Evolutionary conservation across 1,139 yeast genomes (phyloP).

Genomic region (Suhomyces terraborum): DNA sequence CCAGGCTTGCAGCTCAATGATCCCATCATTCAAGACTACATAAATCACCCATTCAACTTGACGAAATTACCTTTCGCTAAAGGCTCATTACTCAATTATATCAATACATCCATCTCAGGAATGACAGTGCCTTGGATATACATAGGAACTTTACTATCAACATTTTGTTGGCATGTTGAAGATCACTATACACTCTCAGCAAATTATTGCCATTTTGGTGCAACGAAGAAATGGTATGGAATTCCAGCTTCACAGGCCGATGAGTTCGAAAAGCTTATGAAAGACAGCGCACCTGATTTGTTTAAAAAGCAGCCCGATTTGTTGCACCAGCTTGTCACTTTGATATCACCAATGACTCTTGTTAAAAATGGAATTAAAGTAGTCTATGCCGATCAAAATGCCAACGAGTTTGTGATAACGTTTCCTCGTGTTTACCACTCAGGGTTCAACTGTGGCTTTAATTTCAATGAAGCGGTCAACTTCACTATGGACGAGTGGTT

Average conservation of each 20-base stretch:
- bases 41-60: slow-evolving; percentile 65
- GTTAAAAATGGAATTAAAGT: slow-evolving; percentile 57
- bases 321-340: slow-evolving; percentile 81
- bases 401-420: slow-evolving; percentile 76
- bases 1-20: slow-evolving; percentile 27
- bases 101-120: slow-evolving; percentile 67
- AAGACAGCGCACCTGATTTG: slow-evolving; percentile 71
- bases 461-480: slow-evolving; percentile 79
- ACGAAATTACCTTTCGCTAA: slow-evolving; percentile 65
- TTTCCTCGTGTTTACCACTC: slow-evolving; percentile 81
- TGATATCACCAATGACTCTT: slow-evolving; percentile 67
- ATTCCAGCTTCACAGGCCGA: slow-evolving; percentile 60
- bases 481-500: slow-evolving; percentile 74
- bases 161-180: slow-evolving; percentile 87
- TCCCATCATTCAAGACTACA: slow-evolving; percentile 36
- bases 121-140: slow-evolving; percentile 86
- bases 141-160: slow-evolving; percentile 70
- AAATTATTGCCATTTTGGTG: slow-evolving; percentile 75
- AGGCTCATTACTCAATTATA: slow-evolving; percentile 63
- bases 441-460: slow-evolving; percentile 77
- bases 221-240: slow-evolving; percentile 78
- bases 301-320: slow-evolving; percentile 86
- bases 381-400: slow-evolving; percentile 74
- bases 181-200: slow-evolving; percentile 80
- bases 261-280: slow-evolving; percentile 56